Evolutionary conservation across 202 grass and related monocot genomes (phyloP).

Genomic region (Bolboschoenoplectus hybrid): DNA sequence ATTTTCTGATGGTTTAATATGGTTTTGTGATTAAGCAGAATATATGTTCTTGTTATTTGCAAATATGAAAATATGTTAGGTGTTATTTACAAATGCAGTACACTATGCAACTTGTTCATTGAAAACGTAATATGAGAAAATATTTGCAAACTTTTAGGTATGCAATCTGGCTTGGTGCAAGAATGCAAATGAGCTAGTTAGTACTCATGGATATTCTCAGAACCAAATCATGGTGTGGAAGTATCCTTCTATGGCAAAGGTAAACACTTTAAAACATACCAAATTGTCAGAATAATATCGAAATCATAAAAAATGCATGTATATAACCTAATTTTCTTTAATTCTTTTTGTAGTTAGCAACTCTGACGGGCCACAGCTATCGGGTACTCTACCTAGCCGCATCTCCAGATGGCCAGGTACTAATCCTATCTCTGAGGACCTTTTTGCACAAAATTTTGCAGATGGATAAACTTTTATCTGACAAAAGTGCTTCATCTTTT

Average conservation of each 20-base stretch:
- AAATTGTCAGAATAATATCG: not conserved
- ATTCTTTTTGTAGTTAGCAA: conserved; percentile 62
- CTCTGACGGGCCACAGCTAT: conserved; percentile 76
- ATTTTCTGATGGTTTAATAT: not conserved
- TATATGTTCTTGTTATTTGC: not conserved
- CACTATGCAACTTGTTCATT: not conserved
- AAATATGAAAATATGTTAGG: not conserved
- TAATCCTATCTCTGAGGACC: not conserved
- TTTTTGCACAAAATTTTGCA: not conserved
- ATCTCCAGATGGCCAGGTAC: conserved; percentile 96
- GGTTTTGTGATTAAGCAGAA: not conserved
- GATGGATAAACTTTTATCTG: conserved; percentile 22
- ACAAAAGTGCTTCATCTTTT: conserved; percentile 34
- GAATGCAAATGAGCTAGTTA: conserved; percentile 92
- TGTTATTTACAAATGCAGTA: not conserved
- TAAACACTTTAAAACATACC: conserved; percentile 26
- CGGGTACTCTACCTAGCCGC: conserved; percentile 90
- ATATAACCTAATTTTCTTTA: conserved; percentile 30
- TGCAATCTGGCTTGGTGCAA: conserved; percentile 98
- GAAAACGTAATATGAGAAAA: not conserved
- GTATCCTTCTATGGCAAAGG: conserved; percentile 92
- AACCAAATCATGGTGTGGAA: conserved; percentile 99
- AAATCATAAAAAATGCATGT: not conserved
- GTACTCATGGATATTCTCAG: conserved; percentile 96
- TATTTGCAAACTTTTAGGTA: conserved; percentile 48